Percentiles rank a stretch among this genome's conserved stretches.
These are phyloP conservation scores for Podospora fimiseda DNA, from an alignment of 495 filamentous ascomycete species.

Conservation along the genomic window DNA sequence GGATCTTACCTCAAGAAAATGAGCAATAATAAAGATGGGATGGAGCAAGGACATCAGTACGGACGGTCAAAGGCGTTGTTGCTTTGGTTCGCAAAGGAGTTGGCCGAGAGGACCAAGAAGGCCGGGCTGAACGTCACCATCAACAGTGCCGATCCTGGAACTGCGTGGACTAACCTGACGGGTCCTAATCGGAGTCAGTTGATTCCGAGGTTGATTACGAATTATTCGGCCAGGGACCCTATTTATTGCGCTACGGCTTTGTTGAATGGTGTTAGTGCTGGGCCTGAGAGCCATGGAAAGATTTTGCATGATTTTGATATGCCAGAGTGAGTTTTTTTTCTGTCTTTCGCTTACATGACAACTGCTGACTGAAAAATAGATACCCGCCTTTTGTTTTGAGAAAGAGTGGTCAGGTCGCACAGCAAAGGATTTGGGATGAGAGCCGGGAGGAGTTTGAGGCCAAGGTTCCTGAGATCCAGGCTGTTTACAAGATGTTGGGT, in stretches of 20 bases:
- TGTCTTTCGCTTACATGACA: not conserved
- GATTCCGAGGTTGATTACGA: constrained; percentile 17
- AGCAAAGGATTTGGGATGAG: constrained; percentile 21
- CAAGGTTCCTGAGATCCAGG: constrained; percentile 18
- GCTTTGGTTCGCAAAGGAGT: constrained; percentile 22
- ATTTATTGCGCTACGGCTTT: constrained; percentile 8
- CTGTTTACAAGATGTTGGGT: constrained; percentile 12
- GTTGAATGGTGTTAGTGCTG: constrained; percentile 17
- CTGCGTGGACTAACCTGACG: constrained; percentile 18
- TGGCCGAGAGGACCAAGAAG: constrained; percentile 3
- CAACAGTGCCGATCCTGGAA: constrained; percentile 21
- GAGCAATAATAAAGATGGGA: constrained; percentile 21
- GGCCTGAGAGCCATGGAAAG: constrained; percentile 10
- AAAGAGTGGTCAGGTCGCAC: constrained; percentile 17
- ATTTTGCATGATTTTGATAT: constrained; percentile 21
- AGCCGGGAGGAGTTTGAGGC: constrained; percentile 16
- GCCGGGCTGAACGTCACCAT: constrained; percentile 12
- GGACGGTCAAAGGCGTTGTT: constrained; percentile 22
- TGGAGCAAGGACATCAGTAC: constrained; percentile 22
- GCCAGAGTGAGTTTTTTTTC: constrained; percentile 3
- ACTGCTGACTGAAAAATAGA: constrained; percentile 1
- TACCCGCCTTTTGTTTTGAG: constrained; percentile 20
- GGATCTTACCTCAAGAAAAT: constrained; percentile 21
- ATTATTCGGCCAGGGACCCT: constrained; percentile 16
- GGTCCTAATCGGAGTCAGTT: constrained; percentile 11